Conservation (phyloP, 2,329 filamentous ascomycete genomes). For the Dactylellina drechsleri region DNA sequence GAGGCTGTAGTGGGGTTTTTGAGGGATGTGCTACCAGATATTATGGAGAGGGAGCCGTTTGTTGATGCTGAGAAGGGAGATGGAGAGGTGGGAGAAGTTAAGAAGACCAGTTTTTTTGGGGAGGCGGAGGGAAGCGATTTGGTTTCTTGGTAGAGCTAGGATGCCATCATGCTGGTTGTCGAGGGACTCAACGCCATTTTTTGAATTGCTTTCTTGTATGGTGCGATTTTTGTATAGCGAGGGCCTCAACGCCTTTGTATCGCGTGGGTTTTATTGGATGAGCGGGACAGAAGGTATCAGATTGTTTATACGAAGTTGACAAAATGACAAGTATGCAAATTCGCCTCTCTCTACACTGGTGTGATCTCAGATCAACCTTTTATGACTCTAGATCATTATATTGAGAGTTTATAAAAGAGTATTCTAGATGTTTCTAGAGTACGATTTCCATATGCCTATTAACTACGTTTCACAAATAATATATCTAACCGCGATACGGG, state of each 20-base stretch:
- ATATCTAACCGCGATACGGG: too few species aligned
- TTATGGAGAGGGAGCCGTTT: constrained; percentile 73
- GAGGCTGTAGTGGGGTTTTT: constrained; percentile 84
- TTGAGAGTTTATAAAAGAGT: too few species aligned
- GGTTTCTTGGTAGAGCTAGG: constrained; percentile 36
- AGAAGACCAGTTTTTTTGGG: constrained; percentile 52
- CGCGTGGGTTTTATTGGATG: too few species aligned
- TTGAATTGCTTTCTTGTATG: background rate
- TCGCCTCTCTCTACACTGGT: too few species aligned
- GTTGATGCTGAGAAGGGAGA: constrained; percentile 3
- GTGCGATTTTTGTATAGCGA: background rate
- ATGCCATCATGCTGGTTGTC: background rate
- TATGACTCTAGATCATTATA: too few species aligned
- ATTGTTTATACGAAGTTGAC: too few species aligned
- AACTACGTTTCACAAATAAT: too few species aligned
- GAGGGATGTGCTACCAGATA: constrained; percentile 82
- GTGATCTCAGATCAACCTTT: too few species aligned
- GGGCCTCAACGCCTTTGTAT: constrained; percentile 17
- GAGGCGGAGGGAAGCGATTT: constrained; percentile 45
- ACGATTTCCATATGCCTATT: too few species aligned
- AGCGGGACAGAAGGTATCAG: too few species aligned
- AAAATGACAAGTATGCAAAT: too few species aligned
- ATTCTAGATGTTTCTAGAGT: too few species aligned
- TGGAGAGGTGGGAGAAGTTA: constrained; percentile 40
- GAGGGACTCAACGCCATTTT: constrained; percentile 23